Evolutionary conservation across 2,329 filamentous ascomycete genomes (phyloP), one percentile per base, ranked within the genome.

Genomic region (Myriangium duriaei): DNA sequence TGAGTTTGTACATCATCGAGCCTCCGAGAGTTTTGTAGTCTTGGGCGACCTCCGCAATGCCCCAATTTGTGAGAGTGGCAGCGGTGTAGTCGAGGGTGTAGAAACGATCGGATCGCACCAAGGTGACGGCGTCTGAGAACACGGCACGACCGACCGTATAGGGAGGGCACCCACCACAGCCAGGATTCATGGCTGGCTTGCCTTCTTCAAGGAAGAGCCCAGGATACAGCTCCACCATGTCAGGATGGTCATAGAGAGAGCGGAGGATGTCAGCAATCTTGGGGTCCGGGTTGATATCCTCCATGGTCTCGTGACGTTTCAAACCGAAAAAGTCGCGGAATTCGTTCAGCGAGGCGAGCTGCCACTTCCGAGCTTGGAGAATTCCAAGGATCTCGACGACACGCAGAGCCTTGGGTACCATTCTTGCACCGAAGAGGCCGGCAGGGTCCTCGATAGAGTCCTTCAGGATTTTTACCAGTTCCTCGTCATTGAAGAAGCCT

Each of bases 271-370:
- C 68, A 2, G 81, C 72, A 11, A 88, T 71, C 24, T 73, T 70
- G 0, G 78, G 78, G 47, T 91, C 79, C 0, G 78, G 75, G 56
- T 87, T 91, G 61, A 92, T 86, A 35, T 87, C 81, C 54, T 87
- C 81, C 43, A 92, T 92, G 0, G 68, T 80, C 14, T 77, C 73
- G 52, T 92, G 79, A 0, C 74, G 71, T 58, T 81, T 81, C 4
- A 93, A 64, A 2, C 78, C 76, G 49, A 88, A 87, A 61, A 86
- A 81, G 54, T 81, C 78, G 37, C 84, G 72, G 65, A 91, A 92
- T 62, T 91, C 84, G 52, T 92, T 92, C 43, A 92, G 64, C 0
- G 79, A 78, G 0, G 79, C 79, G 6, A 85, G 61, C 43, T 85
- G 79, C 84, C 84, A 92, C 39, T 71, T 69, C 32, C 84, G 70